phyloP scores from a whole-genome alignment of 2,329 filamentous ascomycete species.

The Apiospora phragmitis region DNA sequence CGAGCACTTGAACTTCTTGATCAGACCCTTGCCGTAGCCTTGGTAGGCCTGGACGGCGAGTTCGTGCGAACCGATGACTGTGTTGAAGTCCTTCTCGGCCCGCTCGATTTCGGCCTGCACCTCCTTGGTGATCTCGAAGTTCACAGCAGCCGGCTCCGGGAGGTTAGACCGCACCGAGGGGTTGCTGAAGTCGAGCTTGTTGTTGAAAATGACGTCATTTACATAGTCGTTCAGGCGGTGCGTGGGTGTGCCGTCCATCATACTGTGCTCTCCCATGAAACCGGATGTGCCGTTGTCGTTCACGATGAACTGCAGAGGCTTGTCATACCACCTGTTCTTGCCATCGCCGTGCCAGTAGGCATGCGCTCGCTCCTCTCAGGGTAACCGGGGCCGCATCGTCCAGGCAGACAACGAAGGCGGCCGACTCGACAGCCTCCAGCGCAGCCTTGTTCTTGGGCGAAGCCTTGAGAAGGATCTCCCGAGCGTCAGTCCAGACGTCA shows the following conservation, averaged over 20 bases:
- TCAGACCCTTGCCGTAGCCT: conserved; percentile 95
- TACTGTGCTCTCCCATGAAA: conserved; percentile 98
- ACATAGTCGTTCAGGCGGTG: conserved; percentile 95
- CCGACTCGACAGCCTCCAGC: conserved; percentile 80
- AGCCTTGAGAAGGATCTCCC: conserved; percentile 72
- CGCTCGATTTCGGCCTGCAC: conserved; percentile 76
- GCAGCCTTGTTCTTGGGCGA: conserved; percentile 76
- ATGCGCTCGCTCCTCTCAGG: conserved; percentile 89
- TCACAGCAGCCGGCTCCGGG: conserved; percentile 74
- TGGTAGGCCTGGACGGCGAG: conserved; percentile 94
- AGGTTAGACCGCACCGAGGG: conserved; percentile 77
- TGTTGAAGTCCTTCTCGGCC: conserved; percentile 75
- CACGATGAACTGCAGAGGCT: conserved; percentile 95
- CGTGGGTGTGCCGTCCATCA: conserved; percentile 99
- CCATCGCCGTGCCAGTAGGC: conserved; percentile 99
- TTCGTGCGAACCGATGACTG: conserved; percentile 84
- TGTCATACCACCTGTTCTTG: conserved; percentile 95
- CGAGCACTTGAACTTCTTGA: conserved; percentile 99
- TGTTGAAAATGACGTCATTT: conserved; percentile 88
- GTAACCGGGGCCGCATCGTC: conserved; percentile 91
- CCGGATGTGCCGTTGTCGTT: conserved; percentile 97
- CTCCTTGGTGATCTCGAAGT: conserved; percentile 75
- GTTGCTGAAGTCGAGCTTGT: conserved; percentile 88
- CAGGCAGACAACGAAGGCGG: conserved; percentile 89
- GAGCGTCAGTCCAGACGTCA: conserved; percentile 87